Base-by-base conservation (phyloP, 768 basidiomycete genomes). In the Mycena indigotica region DNA sequence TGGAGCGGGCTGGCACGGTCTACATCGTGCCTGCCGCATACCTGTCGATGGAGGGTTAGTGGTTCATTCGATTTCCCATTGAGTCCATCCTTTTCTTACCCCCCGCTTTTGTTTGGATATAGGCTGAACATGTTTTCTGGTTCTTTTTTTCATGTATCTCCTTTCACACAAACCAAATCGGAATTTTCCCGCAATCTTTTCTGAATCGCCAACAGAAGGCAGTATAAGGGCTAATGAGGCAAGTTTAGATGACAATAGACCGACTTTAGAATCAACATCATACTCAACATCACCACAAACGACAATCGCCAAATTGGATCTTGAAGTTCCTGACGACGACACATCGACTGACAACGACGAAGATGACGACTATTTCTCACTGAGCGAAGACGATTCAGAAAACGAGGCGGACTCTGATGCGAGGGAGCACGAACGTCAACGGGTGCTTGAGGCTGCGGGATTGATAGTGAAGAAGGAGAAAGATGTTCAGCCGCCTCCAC, bases 11-110 rank as follows among this genome's bases (percentile, higher is more conserved):
- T 48, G 96, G 96, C 21, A 73, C 87, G 59, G 86, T 97, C 52
- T 91, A 89, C 75, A 86, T 95, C 67, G 94, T 95, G 3, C 97
- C 97, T 52, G 93, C 95, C 24, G 85, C 87, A 19, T 98, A 98
- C 72, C 71, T 99, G 70, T 91, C 96, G 73, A 72, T 87, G 65
- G 84, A 89, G 84, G 92, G 96, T 96, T 88, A 96, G 95, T 96
- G 73, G 67, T 70, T 72, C 76, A 65, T 66, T 72, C 72, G 72
- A 65, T 65, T n/a, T n/a, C n/a, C 70, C 75, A 79, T 77, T 81
- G 79, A 81, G 83, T 83, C 76, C 74, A n/a, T n/a, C 68, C 74
- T 77, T 78, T 77, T 77, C 84, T 85, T 81, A 83, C 80, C 72
- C 58, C 55, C 41, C 53, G 41, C 79, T 72, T 70, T 68, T 71